A percentile compares a stretch with the other conserved stretches of the same genome.
These are phyloP conservation scores for Pseudopyrenochaeta lycopersici DNA, from an alignment of 2,329 filamentous ascomycete species.

Conservation along the genomic window DNA sequence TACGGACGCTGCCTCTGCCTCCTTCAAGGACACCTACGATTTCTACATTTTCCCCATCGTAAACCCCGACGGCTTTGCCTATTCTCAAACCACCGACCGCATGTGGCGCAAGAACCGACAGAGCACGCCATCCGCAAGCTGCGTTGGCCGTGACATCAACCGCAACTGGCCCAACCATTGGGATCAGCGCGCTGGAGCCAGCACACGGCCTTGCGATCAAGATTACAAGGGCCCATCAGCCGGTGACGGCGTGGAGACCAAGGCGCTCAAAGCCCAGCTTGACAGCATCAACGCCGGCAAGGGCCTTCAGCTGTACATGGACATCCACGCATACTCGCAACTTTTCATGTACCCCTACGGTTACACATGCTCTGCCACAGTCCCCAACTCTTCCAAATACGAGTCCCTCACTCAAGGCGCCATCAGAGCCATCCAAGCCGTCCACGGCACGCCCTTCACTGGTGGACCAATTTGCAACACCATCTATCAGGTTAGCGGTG, in stretches of 20 bases:
- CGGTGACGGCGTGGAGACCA: constrained; percentile 48
- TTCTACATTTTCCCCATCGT: constrained; percentile 65
- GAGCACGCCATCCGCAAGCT: constrained; percentile 34
- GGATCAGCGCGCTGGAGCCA: constrained; percentile 41
- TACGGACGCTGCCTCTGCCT: constrained; percentile 38
- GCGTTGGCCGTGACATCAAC: constrained; percentile 52
- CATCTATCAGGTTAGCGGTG: constrained; percentile 66
- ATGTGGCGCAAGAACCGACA: constrained; percentile 53
- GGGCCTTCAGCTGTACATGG: constrained; percentile 69
- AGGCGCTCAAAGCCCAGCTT: constrained; percentile 58
- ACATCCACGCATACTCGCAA: constrained; percentile 68
- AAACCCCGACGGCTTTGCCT: constrained; percentile 52
- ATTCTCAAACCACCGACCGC: constrained; percentile 48
- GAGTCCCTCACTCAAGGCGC: constrained; percentile 59
- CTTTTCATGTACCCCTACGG: constrained; percentile 65
- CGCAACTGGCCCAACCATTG: constrained; percentile 51
- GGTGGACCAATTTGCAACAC: constrained; percentile 65
- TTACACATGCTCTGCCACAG: constrained; percentile 62
- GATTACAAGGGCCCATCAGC: constrained; percentile 48
- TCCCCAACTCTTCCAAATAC: constrained; percentile 60
- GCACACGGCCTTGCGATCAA: constrained; percentile 46
- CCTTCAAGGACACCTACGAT: constrained; percentile 69
- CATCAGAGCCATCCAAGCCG: constrained; percentile 64
- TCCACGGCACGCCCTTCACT: constrained; percentile 58
- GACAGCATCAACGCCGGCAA: constrained; percentile 54